Conservation (phyloP, 176 grass and related monocot genomes). For the Carex parvula region DNA sequence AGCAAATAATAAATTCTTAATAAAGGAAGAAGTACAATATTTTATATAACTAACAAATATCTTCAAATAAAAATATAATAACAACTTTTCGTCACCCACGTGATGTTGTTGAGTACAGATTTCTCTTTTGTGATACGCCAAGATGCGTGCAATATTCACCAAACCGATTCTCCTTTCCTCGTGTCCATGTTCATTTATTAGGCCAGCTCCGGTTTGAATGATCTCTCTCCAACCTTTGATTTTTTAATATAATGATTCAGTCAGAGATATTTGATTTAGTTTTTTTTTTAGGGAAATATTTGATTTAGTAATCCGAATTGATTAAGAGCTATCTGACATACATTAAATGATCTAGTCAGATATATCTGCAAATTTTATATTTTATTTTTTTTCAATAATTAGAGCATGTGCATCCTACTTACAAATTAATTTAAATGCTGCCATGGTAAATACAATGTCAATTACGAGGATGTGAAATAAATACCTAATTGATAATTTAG, state of each 20-base stretch:
- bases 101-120: background rate
- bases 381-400: too few relatives aligned
- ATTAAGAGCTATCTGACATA: too few relatives aligned
- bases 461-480: too few relatives aligned
- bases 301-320: too few relatives aligned
- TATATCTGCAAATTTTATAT: too few relatives aligned
- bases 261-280: too few relatives aligned
- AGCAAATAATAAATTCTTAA: background rate
- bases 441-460: too few relatives aligned
- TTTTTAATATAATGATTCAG: background rate
- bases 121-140: background rate
- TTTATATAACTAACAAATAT: background rate
- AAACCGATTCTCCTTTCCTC: background rate
- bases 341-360: too few relatives aligned
- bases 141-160: background rate
- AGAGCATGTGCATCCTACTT: too few relatives aligned
- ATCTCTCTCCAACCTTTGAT: background rate
- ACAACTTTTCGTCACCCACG: background rate
- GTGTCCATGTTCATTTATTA: background rate
- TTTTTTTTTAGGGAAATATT: too few relatives aligned
- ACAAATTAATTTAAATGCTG: too few relatives aligned
- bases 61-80: background rate
- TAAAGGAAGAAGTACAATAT: background rate
- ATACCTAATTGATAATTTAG: too few relatives aligned
- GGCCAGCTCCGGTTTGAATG: background rate